Conservation (phyloP, 192 early-diverging fungal genomes). For the Linnemannia exigua region DNA sequence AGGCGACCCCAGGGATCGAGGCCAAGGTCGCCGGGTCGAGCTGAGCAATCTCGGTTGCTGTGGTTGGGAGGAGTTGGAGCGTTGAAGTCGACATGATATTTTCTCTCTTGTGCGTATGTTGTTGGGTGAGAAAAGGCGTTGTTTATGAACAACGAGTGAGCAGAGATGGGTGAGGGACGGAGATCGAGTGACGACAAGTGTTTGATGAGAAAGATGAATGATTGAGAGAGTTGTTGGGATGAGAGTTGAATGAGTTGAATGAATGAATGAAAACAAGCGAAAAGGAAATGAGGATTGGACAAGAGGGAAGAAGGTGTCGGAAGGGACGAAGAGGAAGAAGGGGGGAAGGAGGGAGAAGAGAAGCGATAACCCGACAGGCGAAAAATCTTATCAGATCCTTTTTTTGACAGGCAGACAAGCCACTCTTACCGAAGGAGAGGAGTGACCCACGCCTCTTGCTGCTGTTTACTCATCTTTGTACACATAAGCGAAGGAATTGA, state of each 20-base stretch:
- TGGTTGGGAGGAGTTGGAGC: conserved; percentile 40
- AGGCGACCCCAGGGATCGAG: conserved; percentile 51
- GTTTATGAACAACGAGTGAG: not conserved
- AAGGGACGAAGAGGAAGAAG: not conserved
- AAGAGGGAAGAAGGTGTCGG: not conserved
- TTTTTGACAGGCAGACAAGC: conserved; percentile 3
- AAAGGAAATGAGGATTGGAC: not conserved
- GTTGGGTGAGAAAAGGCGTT: not conserved
- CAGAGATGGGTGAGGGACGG: not conserved
- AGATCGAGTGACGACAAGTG: conserved; percentile 14
- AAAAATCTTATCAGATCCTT: conserved; percentile 53
- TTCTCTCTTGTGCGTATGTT: not conserved
- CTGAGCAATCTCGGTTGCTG: conserved; percentile 38
- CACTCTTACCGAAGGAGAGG: conserved; percentile 2
- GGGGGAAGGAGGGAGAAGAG: not conserved
- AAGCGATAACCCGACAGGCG: conserved; percentile 7
- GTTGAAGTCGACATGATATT: conserved; percentile 46
- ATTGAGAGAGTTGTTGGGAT: conserved; percentile 16
- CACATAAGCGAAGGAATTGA: not conserved
- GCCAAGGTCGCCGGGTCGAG: conserved; percentile 51
- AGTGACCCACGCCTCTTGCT: conserved; percentile 1
- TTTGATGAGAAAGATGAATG: conserved; percentile 2
- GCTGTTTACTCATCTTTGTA: not conserved
- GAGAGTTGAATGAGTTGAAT: conserved; percentile 1
- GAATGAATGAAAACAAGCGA: too few species aligned